Percentiles rank a stretch among this genome's conserved stretches.
phyloP scores from a whole-genome alignment of 2,329 filamentous ascomycete genomes.

The Aureobasidium sp. region DNA sequence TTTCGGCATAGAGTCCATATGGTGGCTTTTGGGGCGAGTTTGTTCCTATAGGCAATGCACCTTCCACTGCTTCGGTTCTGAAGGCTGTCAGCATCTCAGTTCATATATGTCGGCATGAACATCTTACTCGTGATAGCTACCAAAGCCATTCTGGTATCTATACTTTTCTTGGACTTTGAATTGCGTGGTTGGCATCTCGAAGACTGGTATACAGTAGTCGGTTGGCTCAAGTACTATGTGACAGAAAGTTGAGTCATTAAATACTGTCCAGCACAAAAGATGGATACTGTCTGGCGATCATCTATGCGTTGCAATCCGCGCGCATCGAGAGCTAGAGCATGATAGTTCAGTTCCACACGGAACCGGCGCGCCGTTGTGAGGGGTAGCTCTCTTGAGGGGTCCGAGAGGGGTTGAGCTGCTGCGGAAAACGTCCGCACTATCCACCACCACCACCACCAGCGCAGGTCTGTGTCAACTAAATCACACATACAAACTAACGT shows the following conservation, averaged over 20 bases:
- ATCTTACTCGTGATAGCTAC: slow-evolving; percentile 64
- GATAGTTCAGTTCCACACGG: not conserved
- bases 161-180: slow-evolving; percentile 61
- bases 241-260: not conserved
- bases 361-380: not conserved
- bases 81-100: not conserved
- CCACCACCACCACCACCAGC: not conserved
- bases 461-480: not conserved
- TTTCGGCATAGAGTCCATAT: slow-evolving; percentile 71
- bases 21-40: slow-evolving; percentile 78
- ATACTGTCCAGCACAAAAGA: not conserved
- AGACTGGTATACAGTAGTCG: not conserved
- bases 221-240: not conserved
- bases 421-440: not conserved
- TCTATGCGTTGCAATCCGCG: not conserved
- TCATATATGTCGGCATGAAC: not conserved
- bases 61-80: slow-evolving; percentile 67
- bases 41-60: slow-evolving; percentile 62
- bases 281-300: not conserved
- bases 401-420: not conserved
- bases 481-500: not conserved
- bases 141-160: slow-evolving; percentile 70
- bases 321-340: not conserved
- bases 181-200: slow-evolving; percentile 53
- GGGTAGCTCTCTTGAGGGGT: not conserved